A percentile compares a stretch with the other conserved stretches of the same genome.
Evolutionary conservation across 495 filamentous ascomycete species (phyloP).

Genomic region (Pyrenula massariospora): DNA sequence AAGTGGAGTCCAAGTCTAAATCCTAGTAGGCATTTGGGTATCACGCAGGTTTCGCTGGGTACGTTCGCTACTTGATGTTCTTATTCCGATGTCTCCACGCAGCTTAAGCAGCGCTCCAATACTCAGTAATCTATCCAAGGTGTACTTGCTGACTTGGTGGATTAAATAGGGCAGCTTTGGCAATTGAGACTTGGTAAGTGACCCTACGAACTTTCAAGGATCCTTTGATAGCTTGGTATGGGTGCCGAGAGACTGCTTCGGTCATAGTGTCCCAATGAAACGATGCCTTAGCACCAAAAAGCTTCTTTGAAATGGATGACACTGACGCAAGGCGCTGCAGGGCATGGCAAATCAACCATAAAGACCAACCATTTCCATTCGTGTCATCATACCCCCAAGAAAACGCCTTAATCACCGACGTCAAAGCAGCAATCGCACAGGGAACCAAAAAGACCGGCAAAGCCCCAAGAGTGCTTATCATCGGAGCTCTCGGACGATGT

Average conservation of each 20-base stretch:
- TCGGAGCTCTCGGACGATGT: slow-evolving; percentile 70
- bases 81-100: background rate
- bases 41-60: slow-evolving; percentile 69
- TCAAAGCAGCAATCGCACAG: slow-evolving; percentile 53
- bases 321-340: background rate
- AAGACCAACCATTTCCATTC: slow-evolving; percentile 48
- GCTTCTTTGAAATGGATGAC: background rate
- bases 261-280: background rate
- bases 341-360: slow-evolving; percentile 75
- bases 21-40: slow-evolving; percentile 42
- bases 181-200: slow-evolving; percentile 56
- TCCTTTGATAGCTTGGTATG: background rate
- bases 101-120: background rate
- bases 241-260: background rate
- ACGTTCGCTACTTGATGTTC: slow-evolving; percentile 2
- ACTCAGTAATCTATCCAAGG: background rate
- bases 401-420: slow-evolving; percentile 55
- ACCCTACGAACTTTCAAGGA: background rate
- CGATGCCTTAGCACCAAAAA: background rate
- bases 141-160: slow-evolving; percentile 1
- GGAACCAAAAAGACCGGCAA: slow-evolving; percentile 42
- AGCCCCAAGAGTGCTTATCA: slow-evolving; percentile 43
- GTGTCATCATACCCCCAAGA: slow-evolving; percentile 71
- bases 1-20: background rate
- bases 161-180: slow-evolving; percentile 46